Conservation (phyloP, 495 filamentous ascomycete genomes). For the Aspergillus panamensis region DNA sequence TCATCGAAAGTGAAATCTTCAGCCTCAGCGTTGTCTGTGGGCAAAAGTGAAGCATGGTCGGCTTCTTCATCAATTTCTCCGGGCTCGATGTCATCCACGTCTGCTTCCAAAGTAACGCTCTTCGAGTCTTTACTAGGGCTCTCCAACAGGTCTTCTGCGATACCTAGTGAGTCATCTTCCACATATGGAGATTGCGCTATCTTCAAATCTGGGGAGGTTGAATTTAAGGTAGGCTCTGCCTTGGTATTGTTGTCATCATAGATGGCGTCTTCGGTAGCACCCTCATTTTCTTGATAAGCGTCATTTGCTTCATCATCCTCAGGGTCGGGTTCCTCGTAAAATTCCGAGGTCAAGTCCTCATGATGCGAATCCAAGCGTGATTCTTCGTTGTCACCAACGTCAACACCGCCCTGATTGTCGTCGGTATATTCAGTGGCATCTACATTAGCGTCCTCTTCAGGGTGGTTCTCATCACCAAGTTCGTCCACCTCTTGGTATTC, state of each 20-base stretch:
- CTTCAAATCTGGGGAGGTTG: constrained; percentile 12
- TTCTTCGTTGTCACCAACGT: constrained; percentile 19
- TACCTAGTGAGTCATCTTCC: constrained; percentile 32
- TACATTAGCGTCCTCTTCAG: constrained; percentile 20
- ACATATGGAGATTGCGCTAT: constrained; percentile 22
- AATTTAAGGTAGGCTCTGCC: constrained; percentile 18
- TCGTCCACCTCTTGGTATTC: constrained; percentile 21
- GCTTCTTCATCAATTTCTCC: constrained; percentile 21
- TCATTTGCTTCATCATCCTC: constrained; percentile 15
- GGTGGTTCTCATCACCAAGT: constrained; percentile 15
- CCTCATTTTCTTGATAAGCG: constrained; percentile 22
- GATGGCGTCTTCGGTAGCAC: constrained; percentile 17
- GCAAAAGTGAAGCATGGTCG: constrained; percentile 13
- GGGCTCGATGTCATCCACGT: constrained; percentile 6
- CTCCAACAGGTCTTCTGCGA: constrained; percentile 33
- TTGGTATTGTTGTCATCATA: constrained; percentile 21
- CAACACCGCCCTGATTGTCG: constrained; percentile 18
- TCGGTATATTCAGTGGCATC: constrained; percentile 13
- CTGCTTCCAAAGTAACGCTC: constrained; percentile 6
- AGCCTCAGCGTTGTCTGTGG: constrained; percentile 37
- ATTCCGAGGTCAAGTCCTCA: constrained; percentile 12
- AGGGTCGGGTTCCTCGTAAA: constrained; percentile 15
- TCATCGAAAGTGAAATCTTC: constrained; percentile 36
- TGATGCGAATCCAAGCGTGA: constrained; percentile 17
- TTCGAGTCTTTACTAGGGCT: constrained; percentile 22